Conservation (phyloP, 768 basidiomycete genomes). For the Exidia glandulosa region DNA sequence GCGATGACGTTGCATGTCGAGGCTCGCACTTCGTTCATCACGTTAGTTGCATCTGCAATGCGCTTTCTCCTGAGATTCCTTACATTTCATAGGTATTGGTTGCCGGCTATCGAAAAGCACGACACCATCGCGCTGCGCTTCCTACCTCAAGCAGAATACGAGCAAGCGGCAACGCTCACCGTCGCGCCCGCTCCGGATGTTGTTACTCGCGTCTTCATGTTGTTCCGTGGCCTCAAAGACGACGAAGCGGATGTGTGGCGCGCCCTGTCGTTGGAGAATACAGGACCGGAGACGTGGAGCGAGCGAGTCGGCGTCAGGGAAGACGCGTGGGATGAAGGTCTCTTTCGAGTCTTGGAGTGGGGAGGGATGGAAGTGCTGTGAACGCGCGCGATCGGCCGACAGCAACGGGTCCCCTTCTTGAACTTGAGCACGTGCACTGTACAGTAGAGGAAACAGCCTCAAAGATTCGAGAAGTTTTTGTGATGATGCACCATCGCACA, state of each 20-base stretch:
- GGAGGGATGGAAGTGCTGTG: conserved; percentile 31
- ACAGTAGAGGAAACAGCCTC: too few species aligned
- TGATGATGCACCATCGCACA: too few species aligned
- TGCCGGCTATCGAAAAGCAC: conserved; percentile 30
- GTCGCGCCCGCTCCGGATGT: conserved; percentile 32
- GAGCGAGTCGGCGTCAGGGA: conserved; percentile 25
- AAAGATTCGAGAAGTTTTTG: too few species aligned
- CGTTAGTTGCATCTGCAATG: conserved; percentile 15
- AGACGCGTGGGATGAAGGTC: conserved; percentile 13
- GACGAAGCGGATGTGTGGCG: conserved; percentile 6
- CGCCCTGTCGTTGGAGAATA: too few species aligned
- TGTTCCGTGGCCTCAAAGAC: conserved; percentile 29
- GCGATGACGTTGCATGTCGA: conserved; percentile 28
- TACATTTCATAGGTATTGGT: conserved; percentile 27
- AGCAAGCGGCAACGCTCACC: conserved; percentile 14
- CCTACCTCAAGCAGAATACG: conserved; percentile 26
- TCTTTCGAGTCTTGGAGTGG: conserved; percentile 37
- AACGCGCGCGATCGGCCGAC: too few species aligned
- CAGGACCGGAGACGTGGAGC: conserved; percentile 19
- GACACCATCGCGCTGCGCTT: conserved; percentile 34
- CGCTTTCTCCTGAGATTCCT: background rate
- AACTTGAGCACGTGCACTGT: too few species aligned
- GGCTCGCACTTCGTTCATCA: conserved; percentile 37
- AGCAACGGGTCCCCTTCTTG: too few species aligned
- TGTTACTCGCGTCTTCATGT: conserved; percentile 35